Evolutionary conservation across 2,329 filamentous ascomycete species (phyloP).

Genomic region (Aspergillus calidoustus): DNA sequence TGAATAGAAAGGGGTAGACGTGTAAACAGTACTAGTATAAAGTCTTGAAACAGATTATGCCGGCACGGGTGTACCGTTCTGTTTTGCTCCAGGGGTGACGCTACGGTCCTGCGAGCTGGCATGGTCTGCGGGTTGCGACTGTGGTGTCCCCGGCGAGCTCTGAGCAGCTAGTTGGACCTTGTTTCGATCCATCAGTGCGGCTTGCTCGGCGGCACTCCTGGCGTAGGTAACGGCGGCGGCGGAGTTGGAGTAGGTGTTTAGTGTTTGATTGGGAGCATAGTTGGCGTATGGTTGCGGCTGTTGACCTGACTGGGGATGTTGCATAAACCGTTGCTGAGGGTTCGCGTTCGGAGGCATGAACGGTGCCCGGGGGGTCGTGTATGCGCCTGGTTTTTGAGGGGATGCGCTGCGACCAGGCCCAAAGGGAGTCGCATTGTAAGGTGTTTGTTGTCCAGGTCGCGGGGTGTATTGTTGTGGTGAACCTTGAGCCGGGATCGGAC

Average conservation of each 20-base stretch:
- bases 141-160: conserved; percentile 38
- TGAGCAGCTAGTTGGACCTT: conserved; percentile 42
- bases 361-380: conserved; percentile 40
- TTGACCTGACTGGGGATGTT: conserved; percentile 35
- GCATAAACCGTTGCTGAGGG: conserved; percentile 37
- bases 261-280: conserved; percentile 36
- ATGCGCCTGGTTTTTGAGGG: conserved; percentile 39
- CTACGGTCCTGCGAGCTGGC: conserved; percentile 41
- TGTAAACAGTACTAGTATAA: background rate
- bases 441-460: conserved; percentile 38
- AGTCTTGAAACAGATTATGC: conserved; percentile 22
- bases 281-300: conserved; percentile 32
- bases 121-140: conserved; percentile 27
- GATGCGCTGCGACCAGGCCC: conserved; percentile 35
- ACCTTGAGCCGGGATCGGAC: conserved; percentile 34
- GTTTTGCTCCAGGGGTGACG: conserved; percentile 38
- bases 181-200: conserved; percentile 43
- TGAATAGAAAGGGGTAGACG: background rate
- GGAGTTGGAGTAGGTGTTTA: conserved; percentile 39
- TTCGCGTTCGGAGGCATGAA: conserved; percentile 40
- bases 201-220: conserved; percentile 47
- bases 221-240: conserved; percentile 42
- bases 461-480: conserved; percentile 42
- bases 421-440: conserved; percentile 34
- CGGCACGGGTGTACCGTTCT: conserved; percentile 36